Evolutionary conservation across 805 yeast genomes (phyloP).

Genomic region (Candida quercuum): DNA sequence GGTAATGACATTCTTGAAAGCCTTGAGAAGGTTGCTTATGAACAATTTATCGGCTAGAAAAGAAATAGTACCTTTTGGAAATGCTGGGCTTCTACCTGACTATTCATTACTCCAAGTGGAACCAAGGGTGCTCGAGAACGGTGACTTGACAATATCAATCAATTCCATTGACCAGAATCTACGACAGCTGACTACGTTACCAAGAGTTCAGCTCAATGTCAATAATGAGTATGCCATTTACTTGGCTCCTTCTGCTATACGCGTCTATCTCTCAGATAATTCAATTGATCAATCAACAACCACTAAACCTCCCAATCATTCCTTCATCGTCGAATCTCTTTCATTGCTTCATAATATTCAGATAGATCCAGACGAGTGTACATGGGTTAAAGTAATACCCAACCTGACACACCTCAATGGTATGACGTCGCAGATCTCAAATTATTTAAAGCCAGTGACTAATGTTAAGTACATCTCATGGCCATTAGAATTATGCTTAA

Average conservation of each 20-base stretch:
- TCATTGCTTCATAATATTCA: slow-evolving; percentile 29
- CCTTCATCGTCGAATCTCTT: slow-evolving; percentile 31
- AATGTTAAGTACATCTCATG: slow-evolving; percentile 57
- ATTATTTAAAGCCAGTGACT: slow-evolving; percentile 45
- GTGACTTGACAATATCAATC: slow-evolving; percentile 35
- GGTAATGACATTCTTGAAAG: slow-evolving; percentile 44
- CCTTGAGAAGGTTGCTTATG: slow-evolving; percentile 38
- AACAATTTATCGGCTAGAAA: slow-evolving; percentile 28
- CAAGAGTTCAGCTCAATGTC: slow-evolving; percentile 8
- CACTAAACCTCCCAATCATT: slow-evolving; percentile 37
- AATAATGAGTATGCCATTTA: slow-evolving; percentile 36
- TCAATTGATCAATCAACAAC: slow-evolving; percentile 31
- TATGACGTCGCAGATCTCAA: slow-evolving; percentile 56
- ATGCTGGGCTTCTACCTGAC: slow-evolving; percentile 31
- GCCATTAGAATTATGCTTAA: slow-evolving; percentile 65
- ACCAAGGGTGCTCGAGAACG: slow-evolving; percentile 41
- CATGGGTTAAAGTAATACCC: slow-evolving; percentile 69
- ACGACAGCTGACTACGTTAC: slow-evolving; percentile 24
- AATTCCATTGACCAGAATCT: slow-evolving; percentile 29
- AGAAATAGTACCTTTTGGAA: slow-evolving; percentile 45
- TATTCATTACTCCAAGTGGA: slow-evolving; percentile 36
- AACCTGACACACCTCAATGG: slow-evolving; percentile 64
- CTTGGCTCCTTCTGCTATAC: slow-evolving; percentile 51
- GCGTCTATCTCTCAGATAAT: slow-evolving; percentile 36
- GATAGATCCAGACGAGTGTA: slow-evolving; percentile 10